Evolutionary conservation across 306 rosid species (phyloP).

Genomic region (Albizia julibrissin): DNA sequence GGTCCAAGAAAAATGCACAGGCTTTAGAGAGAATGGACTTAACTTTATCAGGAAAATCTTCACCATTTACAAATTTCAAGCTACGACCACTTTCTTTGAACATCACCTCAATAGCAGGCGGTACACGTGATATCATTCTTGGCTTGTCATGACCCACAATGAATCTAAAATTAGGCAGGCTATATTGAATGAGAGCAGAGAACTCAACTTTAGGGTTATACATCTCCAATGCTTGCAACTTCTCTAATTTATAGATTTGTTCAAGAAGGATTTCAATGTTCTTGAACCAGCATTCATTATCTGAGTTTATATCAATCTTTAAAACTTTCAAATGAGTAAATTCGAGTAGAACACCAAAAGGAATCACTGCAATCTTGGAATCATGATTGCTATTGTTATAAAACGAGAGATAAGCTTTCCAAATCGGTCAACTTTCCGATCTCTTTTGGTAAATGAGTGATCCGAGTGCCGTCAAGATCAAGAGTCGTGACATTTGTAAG

Average conservation of each 20-base stretch:
- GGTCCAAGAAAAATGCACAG: background rate
- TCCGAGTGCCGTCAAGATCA: background rate
- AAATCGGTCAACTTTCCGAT: background rate
- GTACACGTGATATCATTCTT: background rate
- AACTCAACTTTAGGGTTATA: background rate
- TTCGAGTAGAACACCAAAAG: background rate
- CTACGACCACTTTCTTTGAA: background rate
- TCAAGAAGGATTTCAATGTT: background rate
- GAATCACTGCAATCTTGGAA: background rate
- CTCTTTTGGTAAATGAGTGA: background rate
- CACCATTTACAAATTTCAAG: background rate
- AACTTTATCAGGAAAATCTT: background rate
- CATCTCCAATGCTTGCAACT: background rate
- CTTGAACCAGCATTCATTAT: background rate
- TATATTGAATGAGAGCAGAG: rapidly evolving
- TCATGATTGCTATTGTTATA: too few species aligned
- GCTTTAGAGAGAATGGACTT: background rate
- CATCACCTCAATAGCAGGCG: background rate
- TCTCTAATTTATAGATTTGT: background rate
- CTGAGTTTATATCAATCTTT: background rate
- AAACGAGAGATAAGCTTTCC: background rate
- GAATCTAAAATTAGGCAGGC: background rate
- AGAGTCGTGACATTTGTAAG: background rate
- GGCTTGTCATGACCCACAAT: background rate
- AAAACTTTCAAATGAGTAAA: background rate